Evolutionary conservation across 352 stramenopile species (phyloP).

Genomic region (Hyphochytrium catenoides): DNA sequence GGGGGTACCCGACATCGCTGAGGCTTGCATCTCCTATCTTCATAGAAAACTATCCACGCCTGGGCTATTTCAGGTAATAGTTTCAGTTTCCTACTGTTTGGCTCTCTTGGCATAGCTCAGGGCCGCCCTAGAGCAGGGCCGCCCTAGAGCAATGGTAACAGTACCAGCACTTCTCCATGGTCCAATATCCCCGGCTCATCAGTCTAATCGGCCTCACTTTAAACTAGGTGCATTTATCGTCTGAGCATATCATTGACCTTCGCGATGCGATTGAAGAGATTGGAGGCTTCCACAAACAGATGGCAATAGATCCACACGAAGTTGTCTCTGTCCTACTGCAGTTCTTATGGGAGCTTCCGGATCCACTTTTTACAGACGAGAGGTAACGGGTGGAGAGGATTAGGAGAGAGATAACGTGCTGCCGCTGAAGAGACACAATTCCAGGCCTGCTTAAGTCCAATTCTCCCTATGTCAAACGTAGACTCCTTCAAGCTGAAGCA

Average conservation of each 20-base stretch:
- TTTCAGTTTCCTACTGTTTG: too few species aligned
- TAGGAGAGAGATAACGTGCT: too few species aligned
- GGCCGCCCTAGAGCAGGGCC: too few species aligned
- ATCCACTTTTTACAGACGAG: constrained; percentile 40
- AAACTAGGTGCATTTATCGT: constrained; percentile 41
- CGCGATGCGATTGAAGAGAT: constrained; percentile 45
- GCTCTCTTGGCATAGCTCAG: too few species aligned
- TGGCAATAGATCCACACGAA: constrained; percentile 46
- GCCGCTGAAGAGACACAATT: too few species aligned
- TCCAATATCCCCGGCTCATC: too few species aligned
- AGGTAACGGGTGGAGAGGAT: too few species aligned
- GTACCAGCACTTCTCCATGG: too few species aligned
- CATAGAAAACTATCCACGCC: constrained; percentile 43
- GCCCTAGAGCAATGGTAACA: too few species aligned
- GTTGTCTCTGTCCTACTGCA: constrained; percentile 43
- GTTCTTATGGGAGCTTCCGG: constrained; percentile 52
- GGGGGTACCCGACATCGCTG: constrained; percentile 40
- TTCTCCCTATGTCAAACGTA: constrained; percentile 17
- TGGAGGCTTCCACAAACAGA: constrained; percentile 47
- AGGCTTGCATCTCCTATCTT: constrained; percentile 47
- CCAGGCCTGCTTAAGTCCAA: constrained; percentile 42
- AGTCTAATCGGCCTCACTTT: too few species aligned
- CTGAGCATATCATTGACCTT: constrained; percentile 41
- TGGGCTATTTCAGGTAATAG: constrained; percentile 47
- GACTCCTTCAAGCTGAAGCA: too few species aligned